Evolutionary conservation across 805 yeast genomes (phyloP).

Genomic region (Tetrapisispora namnaoensis): DNA sequence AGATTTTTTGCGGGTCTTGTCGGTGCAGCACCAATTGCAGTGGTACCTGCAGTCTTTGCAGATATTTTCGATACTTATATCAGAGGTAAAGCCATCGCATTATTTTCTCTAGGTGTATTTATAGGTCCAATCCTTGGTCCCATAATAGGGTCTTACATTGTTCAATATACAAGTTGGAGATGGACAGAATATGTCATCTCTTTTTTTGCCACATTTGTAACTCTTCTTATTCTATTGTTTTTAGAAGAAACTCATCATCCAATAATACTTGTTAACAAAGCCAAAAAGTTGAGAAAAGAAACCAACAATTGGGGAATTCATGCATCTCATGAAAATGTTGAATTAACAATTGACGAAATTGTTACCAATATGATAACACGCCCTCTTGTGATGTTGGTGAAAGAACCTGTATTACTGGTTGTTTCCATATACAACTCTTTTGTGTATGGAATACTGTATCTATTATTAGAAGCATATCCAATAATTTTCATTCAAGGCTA

Average conservation of each 20-base stretch:
- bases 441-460: conserved; percentile 69
- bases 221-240: conserved; percentile 32
- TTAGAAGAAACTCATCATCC: conserved; percentile 67
- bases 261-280: conserved; percentile 51
- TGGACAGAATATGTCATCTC: conserved; percentile 72
- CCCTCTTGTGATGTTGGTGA: conserved; percentile 56
- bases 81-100: conserved; percentile 70
- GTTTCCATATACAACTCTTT: conserved; percentile 67
- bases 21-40: conserved; percentile 80
- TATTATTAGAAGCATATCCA: conserved; percentile 68
- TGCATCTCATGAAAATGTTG: conserved; percentile 64
- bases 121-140: conserved; percentile 79
- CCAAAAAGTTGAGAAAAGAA: conserved; percentile 47
- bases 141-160: conserved; percentile 63
- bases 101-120: conserved; percentile 66
- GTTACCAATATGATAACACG: conserved; percentile 53
- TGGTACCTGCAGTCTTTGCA: conserved; percentile 79
- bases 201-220: conserved; percentile 39
- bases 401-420: conserved; percentile 65
- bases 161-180: conserved; percentile 68
- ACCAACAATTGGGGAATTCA: conserved; percentile 80
- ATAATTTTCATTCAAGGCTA: conserved; percentile 57
- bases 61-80: conserved; percentile 58
- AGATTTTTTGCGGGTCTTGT: conserved; percentile 72
- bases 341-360: conserved; percentile 48